Evolutionary conservation across 345 rosid species (phyloP), one percentile per base, ranked within the genome.

Genomic region (Raphanus sativus): DNA sequence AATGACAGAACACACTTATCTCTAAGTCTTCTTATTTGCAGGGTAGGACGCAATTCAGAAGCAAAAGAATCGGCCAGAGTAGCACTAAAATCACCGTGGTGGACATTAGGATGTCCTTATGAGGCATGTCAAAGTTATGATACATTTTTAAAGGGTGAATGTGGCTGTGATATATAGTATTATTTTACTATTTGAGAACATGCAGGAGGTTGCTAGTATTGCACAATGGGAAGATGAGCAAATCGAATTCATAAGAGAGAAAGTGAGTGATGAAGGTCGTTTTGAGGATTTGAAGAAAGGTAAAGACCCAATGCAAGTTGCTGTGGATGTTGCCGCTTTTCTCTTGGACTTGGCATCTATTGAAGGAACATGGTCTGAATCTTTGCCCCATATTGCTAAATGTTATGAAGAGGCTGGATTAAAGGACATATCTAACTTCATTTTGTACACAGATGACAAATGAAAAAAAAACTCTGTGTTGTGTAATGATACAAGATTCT

Each of bases 141-240:
- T 42, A 42, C 1, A 8, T 38, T 64, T 38, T 29, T 38, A 33
- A 67, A 34, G 5, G 5, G 1, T 42, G n/a, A 42, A 42, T 42
- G 50, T 42, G 50, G 50, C 5, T 42, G 50, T 42, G 50, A n/a
- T 42, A 42, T 42, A 12, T 12, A 42, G 4, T 42, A 58, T 13
- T 10, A n/a, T 29, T 26, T 11, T 25, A 59, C 65, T 32, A 5
- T 60, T 9, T 48, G 59, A 32, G 30, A 56, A 28, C 17, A 15
- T 73, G 58, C 83, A 91, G 96, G 90, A 91, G 40, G 96, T 84
- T 72, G 96, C 96, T 13, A 67, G 74, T 63, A 81, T 89, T 59
- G 96, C 97, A 10, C 92, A 86, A 56, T 94, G 98, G 98, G 97
- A 94, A 59, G 97, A 89, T 67, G 94, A 94, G 71, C 97, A 90